Evolutionary conservation across 2,329 filamentous ascomycete genomes (phyloP).

Genomic region (Colletotrichum agaves): DNA sequence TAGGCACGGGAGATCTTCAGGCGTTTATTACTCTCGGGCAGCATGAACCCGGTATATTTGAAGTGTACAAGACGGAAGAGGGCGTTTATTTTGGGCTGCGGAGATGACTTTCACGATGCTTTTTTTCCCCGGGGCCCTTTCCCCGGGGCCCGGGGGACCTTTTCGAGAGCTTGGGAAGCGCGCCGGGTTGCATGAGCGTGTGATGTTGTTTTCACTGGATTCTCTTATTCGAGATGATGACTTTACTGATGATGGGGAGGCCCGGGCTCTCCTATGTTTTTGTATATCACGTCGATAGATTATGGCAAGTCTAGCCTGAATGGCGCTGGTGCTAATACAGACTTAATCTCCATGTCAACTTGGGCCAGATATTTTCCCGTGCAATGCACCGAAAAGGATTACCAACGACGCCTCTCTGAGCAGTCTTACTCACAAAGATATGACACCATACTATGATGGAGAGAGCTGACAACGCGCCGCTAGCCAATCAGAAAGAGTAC

Average conservation of each 20-base stretch:
- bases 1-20: constrained; percentile 15
- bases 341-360: not conserved
- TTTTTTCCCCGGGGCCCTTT: constrained; percentile 9
- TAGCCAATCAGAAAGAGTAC: not conserved
- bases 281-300: constrained; percentile 28
- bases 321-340: constrained; percentile 18
- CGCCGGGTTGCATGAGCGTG: constrained; percentile 23
- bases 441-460: not conserved
- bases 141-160: too few relatives aligned
- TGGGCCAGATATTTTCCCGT: not conserved
- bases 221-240: constrained; percentile 18
- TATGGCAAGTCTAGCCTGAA: constrained; percentile 1
- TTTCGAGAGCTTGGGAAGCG: constrained; percentile 1
- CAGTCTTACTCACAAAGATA: not conserved
- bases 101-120: constrained; percentile 18
- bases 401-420: not conserved
- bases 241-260: constrained; percentile 11
- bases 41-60: constrained; percentile 27
- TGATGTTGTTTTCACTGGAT: not conserved
- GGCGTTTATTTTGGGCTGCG: constrained; percentile 34
- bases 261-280: constrained; percentile 8
- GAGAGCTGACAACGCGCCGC: not conserved
- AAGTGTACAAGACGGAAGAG: constrained; percentile 31
- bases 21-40: constrained; percentile 29
- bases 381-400: not conserved